Percentiles rank a stretch among this genome's conserved stretches.
These are phyloP conservation scores for Collybia sp. DNA, from an alignment of 768 basidiomycete genomes.

Conservation along the genomic window DNA sequence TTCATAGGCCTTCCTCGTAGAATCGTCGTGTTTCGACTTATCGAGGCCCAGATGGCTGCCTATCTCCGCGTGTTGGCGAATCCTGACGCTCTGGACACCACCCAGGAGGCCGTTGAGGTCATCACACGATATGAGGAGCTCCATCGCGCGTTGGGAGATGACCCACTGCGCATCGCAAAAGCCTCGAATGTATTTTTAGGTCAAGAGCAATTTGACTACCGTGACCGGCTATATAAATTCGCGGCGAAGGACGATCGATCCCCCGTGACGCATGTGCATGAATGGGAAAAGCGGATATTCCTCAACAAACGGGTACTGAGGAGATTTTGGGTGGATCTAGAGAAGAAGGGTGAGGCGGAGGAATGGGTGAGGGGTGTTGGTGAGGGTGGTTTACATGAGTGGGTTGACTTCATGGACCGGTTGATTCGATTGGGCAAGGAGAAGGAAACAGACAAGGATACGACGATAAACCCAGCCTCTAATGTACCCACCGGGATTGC, in stretches of 20 bases:
- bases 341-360: constrained; percentile 49
- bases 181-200: constrained; percentile 50
- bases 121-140: constrained; percentile 44
- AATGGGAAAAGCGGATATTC: constrained; percentile 61
- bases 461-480: no score
- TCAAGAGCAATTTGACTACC: constrained; percentile 63
- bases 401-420: constrained; percentile 44
- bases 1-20: constrained; percentile 59
- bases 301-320: constrained; percentile 41
- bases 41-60: constrained; percentile 74
- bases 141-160: constrained; percentile 21
- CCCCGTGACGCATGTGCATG: constrained; percentile 23
- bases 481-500: no score
- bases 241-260: constrained; percentile 13
- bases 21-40: constrained; percentile 70
- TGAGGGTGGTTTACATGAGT: constrained; percentile 48
- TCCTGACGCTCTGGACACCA: constrained; percentile 43
- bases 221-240: constrained; percentile 52
- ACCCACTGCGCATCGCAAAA: constrained; percentile 39
- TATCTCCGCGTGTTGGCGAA: constrained; percentile 50
- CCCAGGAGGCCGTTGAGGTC: constrained; percentile 43
- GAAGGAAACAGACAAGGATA: constrained; percentile 5
- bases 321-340: constrained; percentile 53
- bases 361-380: constrained; percentile 66
- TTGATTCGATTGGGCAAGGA: constrained; percentile 26